Percentiles rank a stretch among this genome's conserved stretches.
Evolutionary conservation across 2,329 filamentous ascomycete species (phyloP).

Genomic region (Neopestalotiopsis sp.): DNA sequence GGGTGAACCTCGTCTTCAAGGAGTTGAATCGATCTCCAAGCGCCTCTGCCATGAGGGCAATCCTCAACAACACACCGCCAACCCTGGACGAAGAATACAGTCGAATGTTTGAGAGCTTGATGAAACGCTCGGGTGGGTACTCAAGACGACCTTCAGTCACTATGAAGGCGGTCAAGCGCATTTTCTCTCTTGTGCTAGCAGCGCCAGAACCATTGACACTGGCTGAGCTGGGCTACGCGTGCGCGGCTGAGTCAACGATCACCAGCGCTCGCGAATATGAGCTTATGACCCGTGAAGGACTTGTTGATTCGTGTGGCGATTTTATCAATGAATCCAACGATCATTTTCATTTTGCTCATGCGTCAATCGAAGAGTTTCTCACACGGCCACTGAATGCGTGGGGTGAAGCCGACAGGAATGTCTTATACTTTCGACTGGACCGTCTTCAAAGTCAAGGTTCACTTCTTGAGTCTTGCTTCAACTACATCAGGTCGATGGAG

Average conservation of each 20-base stretch:
- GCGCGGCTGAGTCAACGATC: background rate
- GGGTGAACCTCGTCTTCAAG: slow-evolving; percentile 2
- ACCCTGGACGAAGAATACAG: background rate
- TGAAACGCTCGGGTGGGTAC: background rate
- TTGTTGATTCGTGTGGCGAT: background rate
- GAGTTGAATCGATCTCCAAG: background rate
- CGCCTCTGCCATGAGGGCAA: background rate
- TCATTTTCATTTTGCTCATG: background rate
- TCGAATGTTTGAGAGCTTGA: background rate
- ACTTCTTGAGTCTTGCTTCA: background rate
- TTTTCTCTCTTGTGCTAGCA: background rate
- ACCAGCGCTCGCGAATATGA: background rate
- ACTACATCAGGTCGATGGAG: background rate
- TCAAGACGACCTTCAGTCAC: background rate
- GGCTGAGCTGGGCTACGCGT: background rate
- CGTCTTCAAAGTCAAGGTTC: background rate
- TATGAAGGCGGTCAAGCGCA: background rate
- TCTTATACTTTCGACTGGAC: background rate
- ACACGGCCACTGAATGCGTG: background rate
- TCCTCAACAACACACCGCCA: background rate
- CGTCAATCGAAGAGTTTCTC: background rate
- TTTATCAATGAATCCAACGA: background rate
- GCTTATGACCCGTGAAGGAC: background rate
- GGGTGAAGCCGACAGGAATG: background rate
- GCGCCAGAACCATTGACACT: background rate